These are phyloP conservation scores for Chrysoporthe deuterocubensis DNA, from an alignment of 2,329 filamentous ascomycete genomes.

Conservation along the genomic window DNA sequence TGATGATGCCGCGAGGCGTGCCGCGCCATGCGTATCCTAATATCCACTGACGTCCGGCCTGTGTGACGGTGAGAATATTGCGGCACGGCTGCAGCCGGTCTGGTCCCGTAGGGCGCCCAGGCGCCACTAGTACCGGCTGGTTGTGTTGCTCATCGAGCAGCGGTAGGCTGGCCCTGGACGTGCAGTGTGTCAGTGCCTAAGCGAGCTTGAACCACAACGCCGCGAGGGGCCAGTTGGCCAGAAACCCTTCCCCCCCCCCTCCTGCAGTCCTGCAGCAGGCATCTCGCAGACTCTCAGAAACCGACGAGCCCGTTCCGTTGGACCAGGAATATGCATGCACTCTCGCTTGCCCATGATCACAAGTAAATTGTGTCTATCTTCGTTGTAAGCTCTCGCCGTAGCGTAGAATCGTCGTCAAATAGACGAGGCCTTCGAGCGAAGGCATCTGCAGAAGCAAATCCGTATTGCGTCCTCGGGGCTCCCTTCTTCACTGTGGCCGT, in stretches of 20 bases:
- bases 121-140: background rate
- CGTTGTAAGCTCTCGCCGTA: background rate
- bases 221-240: no score
- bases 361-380: background rate
- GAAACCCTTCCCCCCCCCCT: no score
- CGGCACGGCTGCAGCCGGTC: constrained; percentile 11
- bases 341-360: background rate
- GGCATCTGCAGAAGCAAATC: background rate
- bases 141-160: no score
- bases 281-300: no score
- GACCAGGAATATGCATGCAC: background rate
- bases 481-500: background rate
- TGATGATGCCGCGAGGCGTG: background rate
- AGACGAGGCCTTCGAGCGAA: background rate
- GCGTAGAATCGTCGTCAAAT: background rate
- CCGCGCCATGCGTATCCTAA: background rate
- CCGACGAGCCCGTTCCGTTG: background rate
- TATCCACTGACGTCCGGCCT: background rate
- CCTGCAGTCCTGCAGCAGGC: no score
- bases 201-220: no score
- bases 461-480: background rate
- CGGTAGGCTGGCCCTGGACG: no score
- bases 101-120: background rate
- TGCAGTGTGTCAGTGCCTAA: background rate
- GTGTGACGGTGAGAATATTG: constrained; percentile 3